Percentiles rank a stretch among this genome's conserved stretches.
phyloP scores from a whole-genome alignment of 441 rosid species.

The Populus hybrid region DNA sequence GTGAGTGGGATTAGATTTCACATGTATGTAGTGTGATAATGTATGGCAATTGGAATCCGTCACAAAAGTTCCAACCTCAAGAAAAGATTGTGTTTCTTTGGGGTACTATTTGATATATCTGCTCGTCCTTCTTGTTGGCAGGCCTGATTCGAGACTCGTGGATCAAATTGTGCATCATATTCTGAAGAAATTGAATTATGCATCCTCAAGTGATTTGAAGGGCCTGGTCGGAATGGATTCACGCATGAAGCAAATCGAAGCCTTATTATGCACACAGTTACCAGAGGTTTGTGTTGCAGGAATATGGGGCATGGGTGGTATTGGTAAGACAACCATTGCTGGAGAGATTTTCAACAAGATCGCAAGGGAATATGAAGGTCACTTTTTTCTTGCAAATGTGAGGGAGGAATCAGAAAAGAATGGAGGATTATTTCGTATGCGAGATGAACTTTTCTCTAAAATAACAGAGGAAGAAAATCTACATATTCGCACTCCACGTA shows the following conservation, averaged over 20 bases:
- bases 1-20: too few species aligned
- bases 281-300: neutral
- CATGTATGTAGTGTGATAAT: too few species aligned
- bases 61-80: too few species aligned
- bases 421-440: neutral
- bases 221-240: slow-evolving; percentile 11
- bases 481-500: neutral
- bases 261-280: neutral
- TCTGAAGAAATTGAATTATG: neutral
- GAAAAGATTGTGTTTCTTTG: too few species aligned
- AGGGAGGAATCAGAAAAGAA: neutral
- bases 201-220: neutral
- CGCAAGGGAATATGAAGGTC: slow-evolving; percentile 4
- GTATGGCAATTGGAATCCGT: too few species aligned
- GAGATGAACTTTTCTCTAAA: neutral
- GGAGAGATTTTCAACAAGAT: neutral
- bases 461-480: neutral
- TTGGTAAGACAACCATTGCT: slow-evolving; percentile 16
- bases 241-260: neutral
- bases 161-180: too few species aligned
- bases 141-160: too few species aligned
- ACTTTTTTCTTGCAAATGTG: neutral
- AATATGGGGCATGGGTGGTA: slow-evolving; percentile 21
- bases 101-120: too few species aligned
- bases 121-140: too few species aligned